These are phyloP conservation scores for Periconia digitata DNA, from an alignment of 2,329 filamentous ascomycete genomes.

Conservation along the genomic window DNA sequence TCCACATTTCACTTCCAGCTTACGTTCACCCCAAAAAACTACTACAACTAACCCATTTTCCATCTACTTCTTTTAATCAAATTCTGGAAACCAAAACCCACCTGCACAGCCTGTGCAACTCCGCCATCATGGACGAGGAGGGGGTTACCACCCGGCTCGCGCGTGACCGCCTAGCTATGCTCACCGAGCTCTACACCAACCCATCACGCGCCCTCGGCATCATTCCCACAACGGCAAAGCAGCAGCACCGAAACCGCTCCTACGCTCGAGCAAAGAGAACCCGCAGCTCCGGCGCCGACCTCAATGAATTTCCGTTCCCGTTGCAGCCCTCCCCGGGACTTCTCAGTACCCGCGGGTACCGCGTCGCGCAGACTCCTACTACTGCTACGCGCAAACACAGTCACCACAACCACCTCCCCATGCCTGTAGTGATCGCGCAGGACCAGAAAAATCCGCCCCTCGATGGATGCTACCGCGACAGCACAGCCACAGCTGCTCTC, in stretches of 20 bases:
- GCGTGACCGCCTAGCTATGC: conserved; percentile 19
- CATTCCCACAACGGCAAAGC: conserved; percentile 13
- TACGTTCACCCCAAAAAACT: not conserved
- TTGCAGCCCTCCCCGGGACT: conserved; percentile 9
- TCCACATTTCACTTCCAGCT: not conserved
- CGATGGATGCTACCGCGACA: conserved; percentile 1
- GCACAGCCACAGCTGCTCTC: conserved; percentile 12
- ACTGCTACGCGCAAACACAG: conserved; percentile 11
- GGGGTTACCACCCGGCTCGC: conserved; percentile 12
- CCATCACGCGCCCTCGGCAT: conserved; percentile 19
- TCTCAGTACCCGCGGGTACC: conserved; percentile 11
- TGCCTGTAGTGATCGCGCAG: not conserved
- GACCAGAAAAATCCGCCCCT: not conserved
- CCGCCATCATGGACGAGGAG: conserved; percentile 12
- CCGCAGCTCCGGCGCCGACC: not conserved
- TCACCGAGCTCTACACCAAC: conserved; percentile 17
- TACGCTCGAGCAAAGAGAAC: too few species aligned
- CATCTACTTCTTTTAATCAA: not conserved
- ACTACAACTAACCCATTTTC: not conserved
- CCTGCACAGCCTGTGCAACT: not conserved
- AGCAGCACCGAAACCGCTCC: conserved; percentile 3
- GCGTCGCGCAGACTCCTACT: conserved; percentile 17
- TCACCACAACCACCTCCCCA: conserved; percentile 5
- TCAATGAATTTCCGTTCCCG: not conserved
- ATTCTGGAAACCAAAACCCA: not conserved